Percentiles rank a stretch among this genome's conserved stretches.
These are phyloP conservation scores for Rhodamnia rubescens DNA, from an alignment of 345 rosid species.

Conservation along the genomic window DNA sequence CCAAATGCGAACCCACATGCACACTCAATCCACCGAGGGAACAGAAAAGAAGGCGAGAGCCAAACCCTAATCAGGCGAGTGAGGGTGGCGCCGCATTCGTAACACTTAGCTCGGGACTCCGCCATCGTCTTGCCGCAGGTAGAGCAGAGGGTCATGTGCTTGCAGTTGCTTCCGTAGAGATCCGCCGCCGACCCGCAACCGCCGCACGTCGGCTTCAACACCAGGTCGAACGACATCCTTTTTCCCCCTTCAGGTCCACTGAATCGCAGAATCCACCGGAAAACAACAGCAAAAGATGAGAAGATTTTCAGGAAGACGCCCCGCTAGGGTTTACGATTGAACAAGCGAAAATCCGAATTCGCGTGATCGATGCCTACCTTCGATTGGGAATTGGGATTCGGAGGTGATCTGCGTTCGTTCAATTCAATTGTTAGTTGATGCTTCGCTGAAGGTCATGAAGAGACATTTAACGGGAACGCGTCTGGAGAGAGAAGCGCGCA, in stretches of 20 bases:
- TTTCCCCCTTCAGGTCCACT: neutral
- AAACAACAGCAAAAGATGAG: neutral
- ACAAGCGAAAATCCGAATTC: neutral
- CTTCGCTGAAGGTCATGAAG: neutral
- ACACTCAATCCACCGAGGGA: neutral
- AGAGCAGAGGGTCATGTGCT: slow-evolving; percentile 90
- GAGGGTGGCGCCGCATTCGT: slow-evolving; percentile 62
- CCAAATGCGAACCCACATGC: neutral
- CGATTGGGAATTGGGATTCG: neutral
- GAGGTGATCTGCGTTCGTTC: neutral
- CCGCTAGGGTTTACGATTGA: neutral
- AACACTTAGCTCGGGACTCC: slow-evolving; percentile 56
- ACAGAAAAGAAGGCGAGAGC: slow-evolving; percentile 7
- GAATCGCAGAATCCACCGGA: neutral
- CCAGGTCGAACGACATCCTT: slow-evolving; percentile 61
- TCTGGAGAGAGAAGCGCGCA: neutral
- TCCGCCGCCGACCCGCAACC: slow-evolving; percentile 66
- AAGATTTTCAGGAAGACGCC: neutral
- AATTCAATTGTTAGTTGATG: neutral
- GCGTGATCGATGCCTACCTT: neutral
- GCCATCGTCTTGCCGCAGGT: slow-evolving; percentile 92
- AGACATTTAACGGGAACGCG: neutral
- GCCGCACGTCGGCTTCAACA: slow-evolving; percentile 61
- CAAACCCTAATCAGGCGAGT: slow-evolving; percentile 79
- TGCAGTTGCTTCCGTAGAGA: slow-evolving; percentile 83